A percentile compares a stretch with the other conserved stretches of the same genome.
Conservation (phyloP, 495 filamentous ascomycete species). For the Hyaloscypha finlandica region DNA sequence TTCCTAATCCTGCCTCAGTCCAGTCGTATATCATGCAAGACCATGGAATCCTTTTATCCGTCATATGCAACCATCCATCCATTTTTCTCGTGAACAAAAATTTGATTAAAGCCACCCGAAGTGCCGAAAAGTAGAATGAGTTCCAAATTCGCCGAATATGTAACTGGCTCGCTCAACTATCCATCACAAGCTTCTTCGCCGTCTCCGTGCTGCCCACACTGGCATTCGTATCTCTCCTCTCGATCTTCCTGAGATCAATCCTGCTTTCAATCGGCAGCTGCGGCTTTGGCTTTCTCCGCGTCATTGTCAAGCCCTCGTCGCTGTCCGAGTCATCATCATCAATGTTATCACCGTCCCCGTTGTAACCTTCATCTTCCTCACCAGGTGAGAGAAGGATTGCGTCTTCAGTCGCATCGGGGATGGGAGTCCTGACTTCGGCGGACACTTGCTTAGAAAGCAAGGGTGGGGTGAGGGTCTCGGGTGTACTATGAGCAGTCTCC, state of each 20-base stretch:
- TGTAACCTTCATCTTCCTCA: constrained; percentile 56
- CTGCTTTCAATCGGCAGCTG: constrained; percentile 9
- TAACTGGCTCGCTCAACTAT: constrained; percentile 14
- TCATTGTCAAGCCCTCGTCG: constrained; percentile 56
- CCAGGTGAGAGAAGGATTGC: constrained; percentile 28
- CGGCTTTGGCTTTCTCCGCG: constrained; percentile 40
- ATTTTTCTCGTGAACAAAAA: not conserved
- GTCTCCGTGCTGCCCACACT: constrained; percentile 57
- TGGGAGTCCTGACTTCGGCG: constrained; percentile 29
- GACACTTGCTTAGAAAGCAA: constrained; percentile 32
- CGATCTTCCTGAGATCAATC: constrained; percentile 18
- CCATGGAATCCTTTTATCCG: not conserved
- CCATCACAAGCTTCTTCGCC: constrained; percentile 51
- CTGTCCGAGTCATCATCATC: constrained; percentile 58
- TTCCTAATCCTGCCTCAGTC: not conserved
- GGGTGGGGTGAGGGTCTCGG: constrained; percentile 55
- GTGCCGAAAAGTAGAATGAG: not conserved
- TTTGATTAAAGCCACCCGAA: not conserved
- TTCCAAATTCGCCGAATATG: not conserved
- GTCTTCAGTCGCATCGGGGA: not conserved
- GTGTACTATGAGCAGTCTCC: constrained; percentile 42
- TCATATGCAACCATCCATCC: not conserved
- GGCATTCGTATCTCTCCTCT: constrained; percentile 51
- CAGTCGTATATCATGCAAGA: not conserved
- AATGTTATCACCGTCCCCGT: constrained; percentile 43